phyloP scores from a whole-genome alignment of 352 stramenopile genomes.

The Elongisporangium prolatum region DNA sequence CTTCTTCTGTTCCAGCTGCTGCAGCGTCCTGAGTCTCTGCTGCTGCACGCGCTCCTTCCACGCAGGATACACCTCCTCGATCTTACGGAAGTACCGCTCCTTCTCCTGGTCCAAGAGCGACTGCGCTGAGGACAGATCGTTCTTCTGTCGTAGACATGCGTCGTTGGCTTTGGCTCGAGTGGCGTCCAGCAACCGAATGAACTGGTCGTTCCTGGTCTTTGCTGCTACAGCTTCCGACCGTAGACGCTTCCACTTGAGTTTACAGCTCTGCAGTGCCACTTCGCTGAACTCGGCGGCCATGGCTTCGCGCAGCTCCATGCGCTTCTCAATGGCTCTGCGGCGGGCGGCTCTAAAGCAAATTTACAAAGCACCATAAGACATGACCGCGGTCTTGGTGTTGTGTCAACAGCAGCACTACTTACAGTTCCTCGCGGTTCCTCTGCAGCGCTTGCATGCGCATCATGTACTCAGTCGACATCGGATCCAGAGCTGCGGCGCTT shows the following conservation, averaged over 20 bases:
- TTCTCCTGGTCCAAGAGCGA: slow-evolving; percentile 59
- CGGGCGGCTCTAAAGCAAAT: slow-evolving; percentile 32
- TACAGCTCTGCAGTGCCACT: slow-evolving; percentile 54
- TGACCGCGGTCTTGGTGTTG: too few relatives aligned
- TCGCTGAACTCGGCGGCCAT: slow-evolving; percentile 75
- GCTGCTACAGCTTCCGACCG: slow-evolving; percentile 29
- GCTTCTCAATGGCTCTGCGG: slow-evolving; percentile 64
- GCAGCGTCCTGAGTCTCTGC: slow-evolving; percentile 46
- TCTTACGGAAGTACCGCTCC: slow-evolving; percentile 42
- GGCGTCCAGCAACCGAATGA: slow-evolving; percentile 43
- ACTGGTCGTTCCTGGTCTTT: slow-evolving; percentile 63
- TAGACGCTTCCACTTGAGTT: slow-evolving; percentile 57
- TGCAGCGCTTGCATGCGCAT: slow-evolving; percentile 59
- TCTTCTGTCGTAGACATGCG: slow-evolving; percentile 25
- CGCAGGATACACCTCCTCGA: slow-evolving; percentile 63
- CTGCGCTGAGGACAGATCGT: slow-evolving; percentile 34
- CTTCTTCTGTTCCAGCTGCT: slow-evolving; percentile 71
- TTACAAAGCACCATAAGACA: neutral
- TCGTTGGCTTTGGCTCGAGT: slow-evolving; percentile 52
- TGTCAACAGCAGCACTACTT: slow-evolving; percentile 4
- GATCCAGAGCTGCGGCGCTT: neutral
- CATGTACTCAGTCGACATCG: slow-evolving; percentile 56
- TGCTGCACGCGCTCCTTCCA: slow-evolving; percentile 68
- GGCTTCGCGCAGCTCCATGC: slow-evolving; percentile 60
- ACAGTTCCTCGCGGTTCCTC: slow-evolving; percentile 55